A percentile compares a stretch with the other conserved stretches of the same genome.
Evolutionary conservation across 2,329 filamentous ascomycete genomes (phyloP).

Genomic region (Aspergillus alliaceus): DNA sequence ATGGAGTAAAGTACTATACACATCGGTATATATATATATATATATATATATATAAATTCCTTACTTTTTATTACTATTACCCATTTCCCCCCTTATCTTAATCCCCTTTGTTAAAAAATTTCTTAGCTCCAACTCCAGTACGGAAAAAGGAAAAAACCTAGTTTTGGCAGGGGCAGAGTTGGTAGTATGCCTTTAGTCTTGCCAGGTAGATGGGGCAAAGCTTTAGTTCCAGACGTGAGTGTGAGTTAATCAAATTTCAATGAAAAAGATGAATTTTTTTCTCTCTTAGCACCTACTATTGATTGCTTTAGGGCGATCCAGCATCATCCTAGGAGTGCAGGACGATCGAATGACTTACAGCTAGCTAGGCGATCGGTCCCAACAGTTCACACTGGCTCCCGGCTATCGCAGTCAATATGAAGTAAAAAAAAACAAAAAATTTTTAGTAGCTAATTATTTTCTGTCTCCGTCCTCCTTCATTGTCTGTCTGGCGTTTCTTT

Average conservation of each 20-base stretch:
- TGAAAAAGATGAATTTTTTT: background rate
- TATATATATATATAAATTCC: no score
- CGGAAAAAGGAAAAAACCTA: background rate
- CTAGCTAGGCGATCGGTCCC: conserved; percentile 22
- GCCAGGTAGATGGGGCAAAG: background rate
- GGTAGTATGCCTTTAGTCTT: background rate
- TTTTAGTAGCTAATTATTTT: background rate
- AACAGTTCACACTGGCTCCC: conserved; percentile 18
- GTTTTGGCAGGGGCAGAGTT: background rate
- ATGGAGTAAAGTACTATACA: no score
- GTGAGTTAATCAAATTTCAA: background rate
- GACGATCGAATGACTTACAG: conserved; percentile 28
- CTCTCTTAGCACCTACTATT: conserved; percentile 1
- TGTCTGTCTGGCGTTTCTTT: background rate
- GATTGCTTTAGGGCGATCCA: conserved; percentile 17
- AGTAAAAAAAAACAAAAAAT: no score
- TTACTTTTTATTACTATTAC: no score
- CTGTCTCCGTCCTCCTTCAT: background rate
- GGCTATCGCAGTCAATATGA: conserved; percentile 9
- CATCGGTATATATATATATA: no score
- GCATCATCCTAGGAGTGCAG: conserved; percentile 22
- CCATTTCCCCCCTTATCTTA: no score
- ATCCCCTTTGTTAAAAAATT: no score
- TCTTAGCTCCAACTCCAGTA: no score
- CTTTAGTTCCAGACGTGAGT: background rate